Percentiles rank a stretch among this genome's conserved stretches.
Evolutionary conservation across 306 rosid genomes (phyloP).

Genomic region (Crotalaria pallida): DNA sequence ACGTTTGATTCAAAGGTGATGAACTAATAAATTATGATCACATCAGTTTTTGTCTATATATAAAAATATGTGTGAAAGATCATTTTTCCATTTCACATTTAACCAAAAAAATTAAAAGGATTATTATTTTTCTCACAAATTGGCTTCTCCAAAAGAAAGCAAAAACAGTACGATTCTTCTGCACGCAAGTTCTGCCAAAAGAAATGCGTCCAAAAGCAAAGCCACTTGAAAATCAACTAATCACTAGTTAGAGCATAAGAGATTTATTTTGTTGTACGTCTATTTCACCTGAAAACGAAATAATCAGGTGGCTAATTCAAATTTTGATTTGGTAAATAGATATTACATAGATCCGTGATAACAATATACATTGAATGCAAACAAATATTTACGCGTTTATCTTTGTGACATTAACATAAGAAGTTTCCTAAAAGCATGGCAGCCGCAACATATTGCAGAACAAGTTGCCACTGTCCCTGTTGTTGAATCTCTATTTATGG

Average conservation of each 20-base stretch:
- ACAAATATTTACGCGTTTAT: neutral
- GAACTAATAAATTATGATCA: too few relatives aligned
- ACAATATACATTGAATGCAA: neutral
- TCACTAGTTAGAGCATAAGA: neutral
- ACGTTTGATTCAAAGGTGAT: too few relatives aligned
- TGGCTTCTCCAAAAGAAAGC: neutral
- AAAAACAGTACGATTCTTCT: constrained; percentile 23
- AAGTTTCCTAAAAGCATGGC: neutral
- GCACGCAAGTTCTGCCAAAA: neutral
- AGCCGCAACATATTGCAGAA: neutral
- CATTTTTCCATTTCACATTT: neutral
- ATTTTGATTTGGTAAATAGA: neutral
- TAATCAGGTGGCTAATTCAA: neutral
- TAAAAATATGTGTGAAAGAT: neutral
- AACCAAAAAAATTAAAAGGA: neutral
- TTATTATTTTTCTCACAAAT: neutral
- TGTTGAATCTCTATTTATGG: neutral
- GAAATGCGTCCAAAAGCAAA: neutral
- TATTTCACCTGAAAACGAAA: neutral
- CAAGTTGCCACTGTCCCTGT: neutral
- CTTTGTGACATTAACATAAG: neutral
- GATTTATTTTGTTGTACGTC: neutral
- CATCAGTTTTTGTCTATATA: too few relatives aligned
- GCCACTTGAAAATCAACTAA: neutral
- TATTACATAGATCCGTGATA: neutral